Base-by-base conservation (phyloP, 768 basidiomycete species). In the Russula sp. region DNA sequence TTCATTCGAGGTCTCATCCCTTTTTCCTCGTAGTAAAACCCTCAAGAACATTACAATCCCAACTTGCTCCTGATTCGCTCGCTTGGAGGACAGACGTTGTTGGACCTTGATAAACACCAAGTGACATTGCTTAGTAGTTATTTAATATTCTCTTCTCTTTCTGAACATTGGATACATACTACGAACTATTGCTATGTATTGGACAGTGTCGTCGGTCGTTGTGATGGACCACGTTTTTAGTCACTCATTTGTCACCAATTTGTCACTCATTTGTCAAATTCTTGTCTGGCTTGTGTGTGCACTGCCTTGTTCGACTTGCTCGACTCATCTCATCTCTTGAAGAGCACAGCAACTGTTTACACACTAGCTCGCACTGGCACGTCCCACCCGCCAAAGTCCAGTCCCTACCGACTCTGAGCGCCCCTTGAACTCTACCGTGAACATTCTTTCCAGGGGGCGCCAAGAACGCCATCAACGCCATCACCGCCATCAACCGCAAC, bases 41-140 rank as follows among this genome's bases (percentile, higher is more conserved):
- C 79, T 92, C 71, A 92, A 93, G 77, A 78, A 79, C 69, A 76
- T 92, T 72, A 86, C 78, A 22, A 82, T 92, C 59, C 88, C 89
- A 6, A 69, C 75, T 52, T 92, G 91, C 73, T 69, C 67, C 28
- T 69, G 46, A 50, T 57, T 2, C 24, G 5, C 49, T 30, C 24
- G 3, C 42, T 30, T 22, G 46, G 54, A 63, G 44, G 2, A 32
- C n/a, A 38, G 2, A 22, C n/a, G n/a, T n/a, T 13, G 38, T 52
- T 20, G 51, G n/a, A 44, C 36, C 0, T 26, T 34, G 40, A 20
- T 48, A 26, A 6, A 63, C 28, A 24, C 18, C 51, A 5, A 26
- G 36, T 55, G 55, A 11, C 3, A 22, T 22, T 26, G 22, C 44
- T 9, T 34, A 28, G 46, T 50, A 65, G 53, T 48, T 61, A 40